These are phyloP conservation scores for Pontederia paniculata DNA, from an alignment of 176 grass and related monocot species.

Conservation along the genomic window DNA sequence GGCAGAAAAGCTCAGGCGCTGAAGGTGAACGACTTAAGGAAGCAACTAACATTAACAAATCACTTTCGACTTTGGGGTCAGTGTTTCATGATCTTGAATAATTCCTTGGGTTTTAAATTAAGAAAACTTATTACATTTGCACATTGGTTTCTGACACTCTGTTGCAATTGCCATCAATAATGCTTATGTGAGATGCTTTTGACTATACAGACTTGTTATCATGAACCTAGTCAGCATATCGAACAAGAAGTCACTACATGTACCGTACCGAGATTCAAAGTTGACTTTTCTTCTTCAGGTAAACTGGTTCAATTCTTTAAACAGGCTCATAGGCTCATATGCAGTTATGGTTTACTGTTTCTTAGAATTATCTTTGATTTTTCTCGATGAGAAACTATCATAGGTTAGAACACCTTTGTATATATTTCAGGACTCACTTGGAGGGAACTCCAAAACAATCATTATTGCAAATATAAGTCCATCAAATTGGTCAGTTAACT, in stretches of 20 bases:
- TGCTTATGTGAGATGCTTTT: not conserved
- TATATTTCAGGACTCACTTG: slow-evolving; percentile 70
- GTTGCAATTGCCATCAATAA: not conserved
- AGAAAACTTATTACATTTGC: not conserved
- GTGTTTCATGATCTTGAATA: slow-evolving; percentile 24
- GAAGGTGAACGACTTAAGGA: slow-evolving; percentile 97
- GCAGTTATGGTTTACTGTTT: not conserved
- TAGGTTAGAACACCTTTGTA: not conserved
- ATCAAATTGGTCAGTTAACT: slow-evolving; percentile 54
- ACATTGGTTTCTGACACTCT: not conserved
- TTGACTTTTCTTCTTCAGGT: slow-evolving; percentile 99
- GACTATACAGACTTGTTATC: slow-evolving; percentile 75
- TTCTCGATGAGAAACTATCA: not conserved
- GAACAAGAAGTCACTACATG: slow-evolving; percentile 87
- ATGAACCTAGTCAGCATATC: slow-evolving; percentile 83
- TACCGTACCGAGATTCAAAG: slow-evolving; percentile 96
- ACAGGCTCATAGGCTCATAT: not conserved
- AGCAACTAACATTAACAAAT: slow-evolving; percentile 97
- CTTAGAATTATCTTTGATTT: not conserved
- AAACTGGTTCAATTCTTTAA: slow-evolving; percentile 12
- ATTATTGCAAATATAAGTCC: slow-evolving; percentile 99
- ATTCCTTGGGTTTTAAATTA: slow-evolving; percentile 7
- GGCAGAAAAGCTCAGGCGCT: slow-evolving; percentile 98
- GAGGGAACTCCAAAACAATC: slow-evolving; percentile 94
- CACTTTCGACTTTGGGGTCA: slow-evolving; percentile 90